Percentiles rank a stretch among this genome's conserved stretches.
These are phyloP conservation scores for Pseudophaeomoniella oleicola DNA, from an alignment of 2,329 filamentous ascomycete species.

Conservation along the genomic window DNA sequence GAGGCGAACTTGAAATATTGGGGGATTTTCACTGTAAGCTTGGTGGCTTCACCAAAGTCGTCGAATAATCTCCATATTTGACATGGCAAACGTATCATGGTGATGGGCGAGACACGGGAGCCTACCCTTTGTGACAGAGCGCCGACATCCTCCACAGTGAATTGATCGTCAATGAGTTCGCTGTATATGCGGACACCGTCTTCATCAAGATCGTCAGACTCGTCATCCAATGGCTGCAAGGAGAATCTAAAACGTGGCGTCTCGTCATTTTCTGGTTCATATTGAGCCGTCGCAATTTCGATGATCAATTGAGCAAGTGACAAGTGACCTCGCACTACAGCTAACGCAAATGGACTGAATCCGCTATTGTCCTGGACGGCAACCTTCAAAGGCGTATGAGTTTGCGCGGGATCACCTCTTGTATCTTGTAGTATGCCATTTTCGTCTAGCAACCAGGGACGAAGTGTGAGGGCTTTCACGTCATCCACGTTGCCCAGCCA, in stretches of 20 bases:
- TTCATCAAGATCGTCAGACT: slow-evolving; percentile 21
- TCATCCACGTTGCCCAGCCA: slow-evolving; percentile 55
- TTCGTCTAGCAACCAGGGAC: slow-evolving; percentile 31
- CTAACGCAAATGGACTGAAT: slow-evolving; percentile 53
- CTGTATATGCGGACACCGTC: slow-evolving; percentile 18
- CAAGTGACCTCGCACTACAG: slow-evolving; percentile 50
- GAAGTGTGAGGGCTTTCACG: slow-evolving; percentile 50
- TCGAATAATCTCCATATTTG: slow-evolving; percentile 20
- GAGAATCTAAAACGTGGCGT: slow-evolving; percentile 28
- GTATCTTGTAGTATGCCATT: slow-evolving; percentile 16
- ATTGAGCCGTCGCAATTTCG: slow-evolving; percentile 57
- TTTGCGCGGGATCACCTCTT: slow-evolving; percentile 26
- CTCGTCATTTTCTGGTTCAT: slow-evolving; percentile 40
- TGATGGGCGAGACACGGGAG: slow-evolving; percentile 42
- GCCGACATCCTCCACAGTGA: slow-evolving; percentile 64
- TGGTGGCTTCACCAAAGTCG: slow-evolving; percentile 7
- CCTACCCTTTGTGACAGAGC: slow-evolving; percentile 55
- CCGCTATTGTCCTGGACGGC: slow-evolving; percentile 37
- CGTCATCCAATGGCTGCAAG: slow-evolving; percentile 12
- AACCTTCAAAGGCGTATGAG: slow-evolving; percentile 48
- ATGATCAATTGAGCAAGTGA: slow-evolving; percentile 51
- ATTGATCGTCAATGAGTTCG: slow-evolving; percentile 49
- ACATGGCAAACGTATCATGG: slow-evolving; percentile 31
- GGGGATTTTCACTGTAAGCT: slow-evolving; percentile 1
- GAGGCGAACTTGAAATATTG: slow-evolving; percentile 3